Percentiles rank a stretch among this genome's conserved stretches.
Conservation (phyloP, 129 eudicot genomes). For the Centella asiatica region DNA sequence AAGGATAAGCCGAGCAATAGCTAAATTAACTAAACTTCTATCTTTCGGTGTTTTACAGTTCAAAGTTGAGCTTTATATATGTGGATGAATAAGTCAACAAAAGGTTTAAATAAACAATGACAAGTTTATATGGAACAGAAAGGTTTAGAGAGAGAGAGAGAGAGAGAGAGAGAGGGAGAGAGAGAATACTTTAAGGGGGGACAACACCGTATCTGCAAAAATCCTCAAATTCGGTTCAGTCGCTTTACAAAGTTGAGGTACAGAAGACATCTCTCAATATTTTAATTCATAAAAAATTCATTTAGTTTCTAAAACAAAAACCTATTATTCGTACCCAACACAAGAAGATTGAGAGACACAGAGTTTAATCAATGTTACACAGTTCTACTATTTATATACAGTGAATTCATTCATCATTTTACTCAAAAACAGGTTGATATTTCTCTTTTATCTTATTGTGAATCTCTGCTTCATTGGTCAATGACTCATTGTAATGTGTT, state of each 20-base stretch:
- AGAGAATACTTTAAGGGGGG: constrained; percentile 26
- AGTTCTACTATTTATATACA: constrained; percentile 19
- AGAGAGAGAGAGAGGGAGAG: constrained; percentile 1
- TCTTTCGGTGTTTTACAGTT: too few species aligned
- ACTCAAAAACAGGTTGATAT: background rate
- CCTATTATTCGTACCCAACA: background rate
- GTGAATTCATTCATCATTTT: constrained; percentile 23
- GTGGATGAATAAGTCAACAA: background rate
- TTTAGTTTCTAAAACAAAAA: background rate
- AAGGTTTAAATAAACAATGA: constrained; percentile 4
- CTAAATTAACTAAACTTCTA: too few species aligned
- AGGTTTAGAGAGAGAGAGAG: constrained; percentile 6
- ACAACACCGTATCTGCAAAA: constrained; percentile 60
- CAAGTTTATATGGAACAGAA: too few species aligned
- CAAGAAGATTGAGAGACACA: background rate
- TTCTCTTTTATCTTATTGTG: background rate
- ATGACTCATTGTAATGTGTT: background rate
- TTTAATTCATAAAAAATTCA: constrained; percentile 6
- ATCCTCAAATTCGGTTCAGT: constrained; percentile 57
- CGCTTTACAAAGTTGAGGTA: constrained; percentile 38
- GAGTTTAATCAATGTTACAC: constrained; percentile 8
- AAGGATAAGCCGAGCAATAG: too few species aligned
- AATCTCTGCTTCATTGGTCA: constrained; percentile 27
- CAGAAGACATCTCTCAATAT: constrained; percentile 25
- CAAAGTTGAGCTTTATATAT: background rate